These are phyloP conservation scores for Pichia sp. DNA, from an alignment of 1,139 yeast species.

Conservation along the genomic window DNA sequence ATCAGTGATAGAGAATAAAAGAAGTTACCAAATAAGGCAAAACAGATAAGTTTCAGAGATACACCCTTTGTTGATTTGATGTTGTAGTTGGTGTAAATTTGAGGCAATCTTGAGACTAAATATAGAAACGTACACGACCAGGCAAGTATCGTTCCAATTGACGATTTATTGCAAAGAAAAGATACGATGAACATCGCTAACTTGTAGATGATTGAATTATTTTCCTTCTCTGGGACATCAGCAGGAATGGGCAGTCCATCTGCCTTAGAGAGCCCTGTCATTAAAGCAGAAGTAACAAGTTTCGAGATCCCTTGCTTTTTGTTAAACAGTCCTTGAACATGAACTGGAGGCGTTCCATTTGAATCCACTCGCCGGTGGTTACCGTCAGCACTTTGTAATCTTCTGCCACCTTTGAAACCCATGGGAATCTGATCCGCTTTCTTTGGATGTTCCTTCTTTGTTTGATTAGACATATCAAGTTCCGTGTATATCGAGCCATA, in stretches of 20 bases:
- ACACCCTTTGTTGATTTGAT: constrained; percentile 81
- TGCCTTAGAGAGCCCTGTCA: constrained; percentile 23
- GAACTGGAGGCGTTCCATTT: too few relatives aligned
- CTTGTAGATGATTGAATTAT: constrained; percentile 19
- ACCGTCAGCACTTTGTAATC: too few relatives aligned
- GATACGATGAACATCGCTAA: constrained; percentile 5
- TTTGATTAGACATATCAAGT: too few relatives aligned
- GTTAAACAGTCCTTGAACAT: not conserved
- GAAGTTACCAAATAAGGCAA: constrained; percentile 76
- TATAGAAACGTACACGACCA: constrained; percentile 79
- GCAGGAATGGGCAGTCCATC: constrained; percentile 20
- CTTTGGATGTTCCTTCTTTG: too few relatives aligned
- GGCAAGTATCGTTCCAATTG: constrained; percentile 51
- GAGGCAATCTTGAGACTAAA: constrained; percentile 78
- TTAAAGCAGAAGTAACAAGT: constrained; percentile 20
- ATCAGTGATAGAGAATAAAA: constrained; percentile 72
- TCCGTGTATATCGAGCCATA: constrained; percentile 8
- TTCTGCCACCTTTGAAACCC: too few relatives aligned
- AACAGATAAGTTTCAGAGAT: constrained; percentile 67
- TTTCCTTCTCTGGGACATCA: constrained; percentile 6
- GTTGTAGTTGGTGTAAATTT: constrained; percentile 62
- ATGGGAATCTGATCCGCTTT: too few relatives aligned
- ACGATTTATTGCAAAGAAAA: constrained; percentile 3
- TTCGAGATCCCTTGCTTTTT: constrained; percentile 1
- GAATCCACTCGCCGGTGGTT: too few relatives aligned